Percentiles rank a stretch among this genome's conserved stretches.
Conservation (phyloP, 805 yeast species). For the Lachancea dasiensis region DNA sequence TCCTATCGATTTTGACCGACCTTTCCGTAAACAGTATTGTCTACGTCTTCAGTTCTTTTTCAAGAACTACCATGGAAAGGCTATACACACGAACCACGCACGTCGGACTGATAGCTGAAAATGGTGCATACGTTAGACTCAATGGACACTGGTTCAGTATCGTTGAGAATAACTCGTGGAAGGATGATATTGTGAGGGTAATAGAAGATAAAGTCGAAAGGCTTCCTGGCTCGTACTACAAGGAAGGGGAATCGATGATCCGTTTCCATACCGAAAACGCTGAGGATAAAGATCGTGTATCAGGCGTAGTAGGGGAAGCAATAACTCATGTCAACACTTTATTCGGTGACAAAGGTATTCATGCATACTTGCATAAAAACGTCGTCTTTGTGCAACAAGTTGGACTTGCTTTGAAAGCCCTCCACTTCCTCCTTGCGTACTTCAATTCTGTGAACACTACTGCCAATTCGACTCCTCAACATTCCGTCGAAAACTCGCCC, state of each 20-base stretch:
- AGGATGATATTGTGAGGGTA: slow-evolving; percentile 30
- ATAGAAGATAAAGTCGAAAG: slow-evolving; percentile 51
- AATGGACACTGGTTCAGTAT: slow-evolving; percentile 57
- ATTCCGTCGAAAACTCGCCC: slow-evolving; percentile 9
- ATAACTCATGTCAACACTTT: slow-evolving; percentile 79
- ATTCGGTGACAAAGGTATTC: slow-evolving; percentile 57
- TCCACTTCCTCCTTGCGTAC: slow-evolving; percentile 44
- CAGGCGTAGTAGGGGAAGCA: slow-evolving; percentile 72
- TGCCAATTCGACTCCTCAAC: slow-evolving; percentile 23
- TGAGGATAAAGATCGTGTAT: slow-evolving; percentile 55
- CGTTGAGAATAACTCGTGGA: slow-evolving; percentile 46
- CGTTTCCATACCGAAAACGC: slow-evolving; percentile 70
- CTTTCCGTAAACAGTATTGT: slow-evolving; percentile 62
- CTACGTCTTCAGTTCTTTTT: slow-evolving; percentile 63
- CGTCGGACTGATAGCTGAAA: slow-evolving; percentile 83
- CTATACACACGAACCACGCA: slow-evolving; percentile 60
- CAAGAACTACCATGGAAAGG: slow-evolving; percentile 58
- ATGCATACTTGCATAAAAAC: slow-evolving; percentile 68
- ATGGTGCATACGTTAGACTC: slow-evolving; percentile 72
- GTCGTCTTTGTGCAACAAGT: slow-evolving; percentile 67
- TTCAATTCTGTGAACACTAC: slow-evolving; percentile 28
- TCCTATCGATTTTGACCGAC: slow-evolving; percentile 51
- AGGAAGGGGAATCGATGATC: slow-evolving; percentile 69
- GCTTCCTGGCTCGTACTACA: slow-evolving; percentile 69
- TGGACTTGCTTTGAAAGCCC: slow-evolving; percentile 50